Conservation (phyloP, 768 basidiomycete species). For the Lactarius trivialis region DNA sequence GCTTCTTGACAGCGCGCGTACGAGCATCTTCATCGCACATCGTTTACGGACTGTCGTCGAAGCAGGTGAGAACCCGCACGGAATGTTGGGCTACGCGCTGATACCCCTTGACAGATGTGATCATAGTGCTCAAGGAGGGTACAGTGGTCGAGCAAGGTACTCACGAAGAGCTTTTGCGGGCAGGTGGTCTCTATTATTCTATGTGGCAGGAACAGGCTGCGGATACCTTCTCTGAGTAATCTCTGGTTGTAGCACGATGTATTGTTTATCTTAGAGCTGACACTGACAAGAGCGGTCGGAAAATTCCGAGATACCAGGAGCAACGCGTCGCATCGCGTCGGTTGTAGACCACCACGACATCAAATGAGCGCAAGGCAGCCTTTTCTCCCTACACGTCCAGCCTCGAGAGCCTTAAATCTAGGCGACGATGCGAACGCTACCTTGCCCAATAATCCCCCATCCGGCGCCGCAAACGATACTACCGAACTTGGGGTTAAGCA, state of each 20-base stretch:
- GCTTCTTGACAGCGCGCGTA: constrained; percentile 70
- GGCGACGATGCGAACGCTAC: neutral
- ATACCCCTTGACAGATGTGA: constrained; percentile 52
- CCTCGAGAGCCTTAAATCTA: constrained; percentile 4
- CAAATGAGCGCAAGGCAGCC: constrained; percentile 19
- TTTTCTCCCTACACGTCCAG: constrained; percentile 17
- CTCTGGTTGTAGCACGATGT: constrained; percentile 14
- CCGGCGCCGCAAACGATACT: neutral
- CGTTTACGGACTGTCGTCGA: constrained; percentile 84
- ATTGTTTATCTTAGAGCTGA: neutral
- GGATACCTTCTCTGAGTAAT: constrained; percentile 19
- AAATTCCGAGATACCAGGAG: neutral
- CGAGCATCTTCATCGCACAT: constrained; percentile 97
- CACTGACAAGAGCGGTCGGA: neutral
- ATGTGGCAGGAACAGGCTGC: constrained; percentile 79
- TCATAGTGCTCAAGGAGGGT: constrained; percentile 92
- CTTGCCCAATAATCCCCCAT: neutral
- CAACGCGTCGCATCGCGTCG: neutral
- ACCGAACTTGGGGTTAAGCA: neutral
- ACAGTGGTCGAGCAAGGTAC: constrained; percentile 88
- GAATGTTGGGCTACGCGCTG: neutral
- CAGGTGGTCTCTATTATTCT: constrained; percentile 63
- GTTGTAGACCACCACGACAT: neutral
- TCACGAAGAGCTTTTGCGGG: constrained; percentile 75
- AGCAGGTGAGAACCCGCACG: constrained; percentile 50